Conservation (phyloP, 2,329 filamentous ascomycete genomes). For the Xylaria sp. region DNA sequence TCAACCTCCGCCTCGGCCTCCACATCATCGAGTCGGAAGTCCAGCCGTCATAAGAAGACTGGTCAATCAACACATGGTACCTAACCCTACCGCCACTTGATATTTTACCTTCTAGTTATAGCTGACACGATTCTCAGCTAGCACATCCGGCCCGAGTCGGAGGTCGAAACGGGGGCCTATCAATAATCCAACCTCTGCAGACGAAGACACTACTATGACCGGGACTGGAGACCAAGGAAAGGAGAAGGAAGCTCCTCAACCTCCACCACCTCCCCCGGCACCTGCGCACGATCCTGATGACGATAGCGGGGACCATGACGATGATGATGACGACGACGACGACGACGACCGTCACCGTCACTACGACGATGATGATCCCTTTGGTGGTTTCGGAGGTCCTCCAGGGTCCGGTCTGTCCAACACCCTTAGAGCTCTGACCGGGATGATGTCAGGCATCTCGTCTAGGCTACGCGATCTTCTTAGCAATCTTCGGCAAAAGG, state of each 20-base stretch:
- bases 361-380: constrained; percentile 73
- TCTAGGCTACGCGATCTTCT: constrained; percentile 82
- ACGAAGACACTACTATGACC: constrained; percentile 76
- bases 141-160: constrained; percentile 54
- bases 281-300: constrained; percentile 53
- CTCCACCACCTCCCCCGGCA: constrained; percentile 56
- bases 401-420: constrained; percentile 75
- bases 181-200: constrained; percentile 55
- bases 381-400: constrained; percentile 74
- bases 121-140: constrained; percentile 39
- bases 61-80: constrained; percentile 58
- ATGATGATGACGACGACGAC: constrained; percentile 63
- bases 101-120: not conserved
- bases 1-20: constrained; percentile 58
- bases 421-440: constrained; percentile 86
- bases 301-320: constrained; percentile 55
- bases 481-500: constrained; percentile 79
- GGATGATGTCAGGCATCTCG: constrained; percentile 89
- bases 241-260: constrained; percentile 50
- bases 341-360: constrained; percentile 64
- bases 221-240: constrained; percentile 69
- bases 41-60: constrained; percentile 75
- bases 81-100: constrained; percentile 21
- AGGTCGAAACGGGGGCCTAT: constrained; percentile 63
- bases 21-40: constrained; percentile 76